Percentiles rank a stretch among this genome's conserved stretches.
Evolutionary conservation across 768 basidiomycete species (phyloP).

Genomic region (Panellus pusillus): DNA sequence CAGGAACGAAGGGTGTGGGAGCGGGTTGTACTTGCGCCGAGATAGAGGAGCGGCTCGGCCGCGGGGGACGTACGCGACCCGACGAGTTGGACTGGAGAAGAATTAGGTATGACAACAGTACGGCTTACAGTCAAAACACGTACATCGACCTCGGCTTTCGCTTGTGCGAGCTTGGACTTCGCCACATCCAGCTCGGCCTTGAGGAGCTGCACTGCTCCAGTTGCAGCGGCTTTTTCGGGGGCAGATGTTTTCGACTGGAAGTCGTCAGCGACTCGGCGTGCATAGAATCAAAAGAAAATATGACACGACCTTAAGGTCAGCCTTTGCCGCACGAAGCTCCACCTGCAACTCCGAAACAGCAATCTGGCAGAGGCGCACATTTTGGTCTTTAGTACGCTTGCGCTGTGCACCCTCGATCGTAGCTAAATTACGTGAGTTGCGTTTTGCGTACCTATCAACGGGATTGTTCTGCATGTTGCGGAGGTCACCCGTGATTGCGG

Average conservation of each 20-base stretch:
- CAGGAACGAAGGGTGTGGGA: too few relatives aligned
- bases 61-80: not conserved
- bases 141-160: not conserved
- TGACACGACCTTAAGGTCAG: not conserved
- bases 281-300: not conserved
- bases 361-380: not conserved
- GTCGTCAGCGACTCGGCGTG: not conserved
- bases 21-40: too few relatives aligned
- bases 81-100: not conserved
- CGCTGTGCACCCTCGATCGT: not conserved
- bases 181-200: not conserved
- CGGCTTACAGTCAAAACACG: too few relatives aligned
- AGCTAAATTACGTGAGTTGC: not conserved
- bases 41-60: not conserved
- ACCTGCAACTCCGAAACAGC: not conserved
- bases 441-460: not conserved
- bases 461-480: not conserved
- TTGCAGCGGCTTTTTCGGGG: not conserved
- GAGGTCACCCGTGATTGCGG: not conserved
- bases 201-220: not conserved
- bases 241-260: not conserved
- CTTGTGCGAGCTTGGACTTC: not conserved
- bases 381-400: not conserved
- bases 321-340: not conserved
- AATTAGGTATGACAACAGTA: not conserved